Percentiles rank a stretch among this genome's conserved stretches.
These are phyloP conservation scores for Gleditsia sinensis DNA, from an alignment of 306 rosid genomes.

Conservation along the genomic window DNA sequence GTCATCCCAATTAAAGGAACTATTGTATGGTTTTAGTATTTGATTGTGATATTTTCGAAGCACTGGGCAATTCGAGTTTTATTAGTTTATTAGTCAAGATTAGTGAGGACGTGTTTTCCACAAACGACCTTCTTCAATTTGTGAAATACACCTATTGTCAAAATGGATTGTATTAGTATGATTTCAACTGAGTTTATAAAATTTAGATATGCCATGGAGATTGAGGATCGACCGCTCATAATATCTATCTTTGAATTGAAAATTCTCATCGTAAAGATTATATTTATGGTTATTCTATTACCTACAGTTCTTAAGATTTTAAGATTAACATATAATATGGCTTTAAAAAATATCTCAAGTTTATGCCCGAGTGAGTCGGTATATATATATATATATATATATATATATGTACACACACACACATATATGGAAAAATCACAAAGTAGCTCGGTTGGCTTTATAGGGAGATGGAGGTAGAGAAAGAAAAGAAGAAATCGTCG, in stretches of 20 bases:
- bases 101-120: neutral
- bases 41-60: too few species aligned
- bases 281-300: neutral
- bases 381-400: too few species aligned
- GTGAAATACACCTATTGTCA: neutral
- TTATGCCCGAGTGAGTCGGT: neutral
- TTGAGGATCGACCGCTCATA: too few species aligned
- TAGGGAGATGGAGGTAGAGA: neutral
- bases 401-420: too few species aligned
- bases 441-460: neutral
- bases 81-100: neutral
- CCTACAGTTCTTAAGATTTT: neutral
- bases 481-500: neutral
- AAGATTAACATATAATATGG: neutral
- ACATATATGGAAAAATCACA: neutral
- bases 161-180: too few species aligned
- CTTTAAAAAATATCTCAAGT: constrained; percentile 8
- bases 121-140: neutral
- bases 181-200: too few species aligned
- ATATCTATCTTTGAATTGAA: constrained; percentile 1
- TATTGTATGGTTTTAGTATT: too few species aligned
- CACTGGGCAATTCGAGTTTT: neutral
- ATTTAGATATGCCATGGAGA: too few species aligned
- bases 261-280: neutral
- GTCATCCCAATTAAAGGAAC: too few species aligned